Evolutionary conservation across 495 filamentous ascomycete genomes (phyloP).

Genomic region (Neurospora pannonica): DNA sequence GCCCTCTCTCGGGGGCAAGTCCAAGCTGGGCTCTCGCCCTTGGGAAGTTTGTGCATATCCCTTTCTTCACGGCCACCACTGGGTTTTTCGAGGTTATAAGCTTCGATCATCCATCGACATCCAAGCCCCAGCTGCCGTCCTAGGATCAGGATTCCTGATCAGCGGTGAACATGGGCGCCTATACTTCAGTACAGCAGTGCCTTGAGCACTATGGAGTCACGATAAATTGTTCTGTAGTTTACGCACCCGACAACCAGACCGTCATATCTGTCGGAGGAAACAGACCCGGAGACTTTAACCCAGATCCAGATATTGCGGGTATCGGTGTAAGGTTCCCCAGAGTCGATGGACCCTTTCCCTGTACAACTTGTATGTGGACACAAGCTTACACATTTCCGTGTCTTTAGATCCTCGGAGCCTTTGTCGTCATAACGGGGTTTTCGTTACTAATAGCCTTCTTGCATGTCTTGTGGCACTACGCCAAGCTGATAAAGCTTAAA

Average conservation of each 20-base stretch:
- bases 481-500: constrained; percentile 3
- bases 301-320: constrained; percentile 9
- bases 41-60: background rate
- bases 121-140: background rate
- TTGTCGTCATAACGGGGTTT: constrained; percentile 20
- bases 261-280: constrained; percentile 1
- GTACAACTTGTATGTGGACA: background rate
- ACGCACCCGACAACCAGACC: background rate
- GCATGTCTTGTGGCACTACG: constrained; percentile 13
- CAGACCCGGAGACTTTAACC: background rate
- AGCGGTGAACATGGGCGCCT: constrained; percentile 17
- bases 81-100: background rate
- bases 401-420: constrained; percentile 20
- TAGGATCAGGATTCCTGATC: background rate
- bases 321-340: constrained; percentile 4
- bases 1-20: background rate
- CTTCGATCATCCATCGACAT: background rate
- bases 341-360: background rate
- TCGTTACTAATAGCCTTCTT: constrained; percentile 10
- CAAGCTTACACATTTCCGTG: background rate
- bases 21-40: background rate
- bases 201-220: constrained; percentile 11
- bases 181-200: constrained; percentile 18
- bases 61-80: background rate
- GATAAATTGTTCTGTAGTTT: constrained; percentile 8